A percentile compares a stretch with the other conserved stretches of the same genome.
Conservation (phyloP, 2,329 filamentous ascomycete genomes). For the Ophiostoma himal-ulmi region DNA sequence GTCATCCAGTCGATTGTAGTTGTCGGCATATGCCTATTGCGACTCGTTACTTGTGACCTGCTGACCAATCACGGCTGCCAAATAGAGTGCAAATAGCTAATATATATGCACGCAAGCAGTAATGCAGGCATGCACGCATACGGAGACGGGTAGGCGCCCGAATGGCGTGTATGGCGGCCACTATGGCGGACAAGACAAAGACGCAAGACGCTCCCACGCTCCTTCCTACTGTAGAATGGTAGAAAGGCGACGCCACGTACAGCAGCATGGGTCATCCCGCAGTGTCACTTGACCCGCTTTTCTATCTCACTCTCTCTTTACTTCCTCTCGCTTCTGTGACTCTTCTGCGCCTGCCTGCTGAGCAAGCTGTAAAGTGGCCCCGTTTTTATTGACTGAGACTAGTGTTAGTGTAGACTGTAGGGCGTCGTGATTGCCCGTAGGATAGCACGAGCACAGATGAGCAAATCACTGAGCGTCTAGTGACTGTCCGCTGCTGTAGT, state of each 20-base stretch:
- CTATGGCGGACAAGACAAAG: conserved; percentile 5
- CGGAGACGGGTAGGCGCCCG: conserved; percentile 2
- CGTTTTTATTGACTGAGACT: neutral
- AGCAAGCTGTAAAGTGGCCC: conserved; percentile 2
- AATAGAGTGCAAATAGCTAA: neutral
- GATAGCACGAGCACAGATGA: neutral
- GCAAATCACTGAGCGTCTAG: neutral
- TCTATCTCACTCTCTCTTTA: conserved; percentile 11
- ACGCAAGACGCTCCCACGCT: neutral
- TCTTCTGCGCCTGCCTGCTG: conserved; percentile 11
- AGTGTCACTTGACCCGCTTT: conserved; percentile 25
- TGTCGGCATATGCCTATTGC: neutral
- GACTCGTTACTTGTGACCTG: neutral
- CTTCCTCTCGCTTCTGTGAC: neutral
- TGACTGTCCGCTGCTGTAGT: neutral
- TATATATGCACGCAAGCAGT: too few species aligned
- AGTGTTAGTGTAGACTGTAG: conserved; percentile 1
- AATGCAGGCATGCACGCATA: neutral
- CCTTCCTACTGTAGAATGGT: conserved; percentile 22
- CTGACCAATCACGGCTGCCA: conserved; percentile 8
- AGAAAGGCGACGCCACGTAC: neutral
- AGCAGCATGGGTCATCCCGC: conserved; percentile 20
- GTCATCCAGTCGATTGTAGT: neutral
- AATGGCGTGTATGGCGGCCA: conserved; percentile 2
- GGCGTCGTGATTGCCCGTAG: conserved; percentile 4